Conservation (phyloP, 2,329 filamentous ascomycete genomes). For the Fusarium mangiferae region DNA sequence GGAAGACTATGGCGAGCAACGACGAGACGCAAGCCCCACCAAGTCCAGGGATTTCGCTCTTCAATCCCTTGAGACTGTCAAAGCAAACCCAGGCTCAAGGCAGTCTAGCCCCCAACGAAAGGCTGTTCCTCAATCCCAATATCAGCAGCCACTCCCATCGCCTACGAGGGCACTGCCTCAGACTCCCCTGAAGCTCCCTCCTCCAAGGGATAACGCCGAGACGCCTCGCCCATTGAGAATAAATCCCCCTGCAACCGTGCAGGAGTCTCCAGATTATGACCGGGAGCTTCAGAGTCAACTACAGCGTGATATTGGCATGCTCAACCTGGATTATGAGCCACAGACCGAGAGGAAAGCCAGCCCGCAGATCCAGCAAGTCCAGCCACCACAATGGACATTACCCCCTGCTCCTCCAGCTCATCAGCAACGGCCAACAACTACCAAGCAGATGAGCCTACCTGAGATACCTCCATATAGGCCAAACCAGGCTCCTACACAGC, state of each 20-base stretch:
- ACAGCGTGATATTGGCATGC: constrained; percentile 68
- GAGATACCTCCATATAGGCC: constrained; percentile 68
- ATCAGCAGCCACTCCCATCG: constrained; percentile 49
- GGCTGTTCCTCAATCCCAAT: constrained; percentile 53
- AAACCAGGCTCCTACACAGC: constrained; percentile 44
- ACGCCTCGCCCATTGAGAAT: constrained; percentile 61
- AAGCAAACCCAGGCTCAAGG: constrained; percentile 60
- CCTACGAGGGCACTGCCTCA: constrained; percentile 69
- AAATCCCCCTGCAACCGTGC: constrained; percentile 57
- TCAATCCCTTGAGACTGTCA: constrained; percentile 65
- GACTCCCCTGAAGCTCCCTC: constrained; percentile 47
- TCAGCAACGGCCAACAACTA: constrained; percentile 51
- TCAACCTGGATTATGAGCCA: constrained; percentile 57
- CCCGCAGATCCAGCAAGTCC: constrained; percentile 20
- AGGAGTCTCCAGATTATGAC: constrained; percentile 69
- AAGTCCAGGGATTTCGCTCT: constrained; percentile 61
- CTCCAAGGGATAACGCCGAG: constrained; percentile 50
- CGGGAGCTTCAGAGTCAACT: constrained; percentile 69
- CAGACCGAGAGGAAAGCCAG: constrained; percentile 21
- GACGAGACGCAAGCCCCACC: constrained; percentile 61
- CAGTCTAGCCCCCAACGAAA: constrained; percentile 71
- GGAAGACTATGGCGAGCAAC: constrained; percentile 63
- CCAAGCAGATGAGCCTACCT: constrained; percentile 58
- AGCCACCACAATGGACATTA: constrained; percentile 25
- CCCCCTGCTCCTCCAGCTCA: constrained; percentile 50